Base-by-base conservation (phyloP, 208 protist species). In the Blastocrithidia nonstop region DNA sequence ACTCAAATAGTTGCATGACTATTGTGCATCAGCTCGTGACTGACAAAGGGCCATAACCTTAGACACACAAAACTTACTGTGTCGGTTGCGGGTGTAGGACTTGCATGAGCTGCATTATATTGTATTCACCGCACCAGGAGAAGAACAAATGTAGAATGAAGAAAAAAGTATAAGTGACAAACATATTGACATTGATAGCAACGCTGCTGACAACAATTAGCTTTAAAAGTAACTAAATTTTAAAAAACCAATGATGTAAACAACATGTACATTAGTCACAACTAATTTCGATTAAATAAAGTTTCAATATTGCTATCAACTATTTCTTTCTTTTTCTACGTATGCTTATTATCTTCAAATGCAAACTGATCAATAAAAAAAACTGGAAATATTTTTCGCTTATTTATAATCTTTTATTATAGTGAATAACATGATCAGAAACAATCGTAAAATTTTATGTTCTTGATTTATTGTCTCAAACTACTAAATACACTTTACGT, bases 21-120 rank as follows among this genome's bases (percentile, higher is more conserved):
- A 90, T 44, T 71, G 81, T 0, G 75, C 67, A 13, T 75, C 85
- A 3, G 74, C 90, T 1, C 49, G 52, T n/a, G 90, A 96, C 50
- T 93, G 89, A 65, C 54, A 93, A 40, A 67, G 45, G 23, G 84
- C 82, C 1, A 57, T 63, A 21, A 20, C 54, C 16, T 38, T 86
- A 4, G 65, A 93, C 42, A 31, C 38, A 2, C 61, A 49, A 25
- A 71, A 75, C 0, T 50, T 61, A 4, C 50, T 77, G 3, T 20
- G 63, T 2, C 15, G 57, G 20, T 57, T 93, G 6, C 63, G 65
- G n/a, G 76, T 59, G 4, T 54, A 71, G 3, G 65, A 71, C 59
- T 54, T 93, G 9, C 79, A 68, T 40, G 58, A 71, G 13, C 40
- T 76, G 24, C 53, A 65, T 13, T 82, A 66, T 45, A 28, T 92